phyloP scores from a whole-genome alignment of 163 green algal genomes.

The Scenedesmus sp. region DNA sequence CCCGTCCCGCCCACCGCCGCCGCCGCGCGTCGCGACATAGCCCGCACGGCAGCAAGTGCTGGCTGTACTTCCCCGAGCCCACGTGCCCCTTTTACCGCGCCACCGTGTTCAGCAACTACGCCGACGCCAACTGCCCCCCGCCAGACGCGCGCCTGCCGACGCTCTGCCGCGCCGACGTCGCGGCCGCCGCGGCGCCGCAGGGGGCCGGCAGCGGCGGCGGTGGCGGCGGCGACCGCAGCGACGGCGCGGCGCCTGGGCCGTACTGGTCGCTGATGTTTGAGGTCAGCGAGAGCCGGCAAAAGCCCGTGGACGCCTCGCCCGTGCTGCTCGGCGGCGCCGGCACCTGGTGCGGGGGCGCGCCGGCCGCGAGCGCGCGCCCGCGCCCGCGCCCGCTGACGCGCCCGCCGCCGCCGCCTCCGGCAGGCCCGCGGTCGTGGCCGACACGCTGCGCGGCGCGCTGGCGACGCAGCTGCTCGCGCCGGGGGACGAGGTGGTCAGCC shows the following conservation, averaged over 20 bases:
- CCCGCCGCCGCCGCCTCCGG: neutral
- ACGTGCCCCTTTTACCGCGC: conserved; percentile 91
- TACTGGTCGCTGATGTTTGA: conserved; percentile 79
- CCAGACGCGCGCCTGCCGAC: conserved; percentile 72
- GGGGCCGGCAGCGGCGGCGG: neutral
- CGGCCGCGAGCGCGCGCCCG: neutral
- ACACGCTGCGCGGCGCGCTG: conserved; percentile 83
- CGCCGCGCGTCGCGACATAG: too few relatives aligned
- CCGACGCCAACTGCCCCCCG: conserved; percentile 82
- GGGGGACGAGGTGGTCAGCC: conserved; percentile 82
- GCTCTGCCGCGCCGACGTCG: conserved; percentile 76
- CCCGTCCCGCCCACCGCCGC: too few relatives aligned
- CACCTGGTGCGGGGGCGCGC: conserved; percentile 52
- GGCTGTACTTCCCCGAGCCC: conserved; percentile 93
- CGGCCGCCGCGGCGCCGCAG: too few relatives aligned
- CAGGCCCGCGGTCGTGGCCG: conserved; percentile 74
- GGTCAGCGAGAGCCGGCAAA: conserved; percentile 80
- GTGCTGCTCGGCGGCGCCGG: conserved; percentile 58
- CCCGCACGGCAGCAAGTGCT: conserved; percentile 92
- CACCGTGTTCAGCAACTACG: conserved; percentile 92
- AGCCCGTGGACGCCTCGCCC: conserved; percentile 74
- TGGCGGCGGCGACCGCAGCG: neutral
- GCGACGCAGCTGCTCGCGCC: conserved; percentile 76
- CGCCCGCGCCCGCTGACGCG: too few relatives aligned
- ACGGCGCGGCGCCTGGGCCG: conserved; percentile 52